These are phyloP conservation scores for Yueomyces sp. DNA, from an alignment of 805 yeast genomes.

Conservation along the genomic window DNA sequence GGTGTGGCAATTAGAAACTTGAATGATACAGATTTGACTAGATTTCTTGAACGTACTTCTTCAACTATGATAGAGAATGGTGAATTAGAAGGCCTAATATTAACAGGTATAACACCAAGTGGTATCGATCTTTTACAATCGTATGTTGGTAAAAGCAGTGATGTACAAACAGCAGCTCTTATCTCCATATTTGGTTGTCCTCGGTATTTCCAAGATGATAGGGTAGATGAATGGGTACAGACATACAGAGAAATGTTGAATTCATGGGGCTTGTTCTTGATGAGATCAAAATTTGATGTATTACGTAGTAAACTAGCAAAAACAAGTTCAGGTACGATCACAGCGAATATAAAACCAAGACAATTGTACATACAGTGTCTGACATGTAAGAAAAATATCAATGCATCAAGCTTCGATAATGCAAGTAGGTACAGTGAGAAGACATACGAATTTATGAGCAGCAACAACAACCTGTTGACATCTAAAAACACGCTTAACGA, in stretches of 20 bases:
- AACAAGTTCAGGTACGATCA: slow-evolving; percentile 33
- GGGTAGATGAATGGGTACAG: slow-evolving; percentile 70
- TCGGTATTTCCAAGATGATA: slow-evolving; percentile 55
- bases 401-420: slow-evolving; percentile 13
- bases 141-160: slow-evolving; percentile 78
- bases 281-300: slow-evolving; percentile 77
- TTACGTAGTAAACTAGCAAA: slow-evolving; percentile 52
- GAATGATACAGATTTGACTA: slow-evolving; percentile 63
- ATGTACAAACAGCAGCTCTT: slow-evolving; percentile 82
- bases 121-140: slow-evolving; percentile 75
- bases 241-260: slow-evolving; percentile 56
- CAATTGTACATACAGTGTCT: slow-evolving; percentile 75
- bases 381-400: slow-evolving; percentile 65
- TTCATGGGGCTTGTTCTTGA: slow-evolving; percentile 68
- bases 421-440: neutral
- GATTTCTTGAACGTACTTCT: slow-evolving; percentile 57
- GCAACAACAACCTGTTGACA: neutral
- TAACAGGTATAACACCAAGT: slow-evolving; percentile 84
- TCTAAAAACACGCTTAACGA: neutral
- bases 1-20: slow-evolving; percentile 85
- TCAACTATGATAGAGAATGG: slow-evolving; percentile 63
- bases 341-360: slow-evolving; percentile 42
- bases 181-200: slow-evolving; percentile 76
- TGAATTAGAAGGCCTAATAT: slow-evolving; percentile 77
- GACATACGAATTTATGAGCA: neutral